Conservation (phyloP, 805 yeast genomes). For the Yarrowia sp. region DNA sequence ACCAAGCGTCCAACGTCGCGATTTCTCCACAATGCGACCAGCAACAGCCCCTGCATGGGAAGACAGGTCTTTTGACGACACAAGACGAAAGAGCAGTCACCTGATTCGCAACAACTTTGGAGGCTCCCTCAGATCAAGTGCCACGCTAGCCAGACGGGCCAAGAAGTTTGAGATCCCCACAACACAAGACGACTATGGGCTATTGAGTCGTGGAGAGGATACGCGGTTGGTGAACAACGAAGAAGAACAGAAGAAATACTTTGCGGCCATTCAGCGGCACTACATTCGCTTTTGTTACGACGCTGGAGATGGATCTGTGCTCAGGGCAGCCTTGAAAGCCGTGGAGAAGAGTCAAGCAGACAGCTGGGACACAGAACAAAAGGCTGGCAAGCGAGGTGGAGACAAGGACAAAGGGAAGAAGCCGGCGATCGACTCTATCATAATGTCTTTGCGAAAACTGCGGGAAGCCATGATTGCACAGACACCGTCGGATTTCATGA, state of each 20-base stretch:
- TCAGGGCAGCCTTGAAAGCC: not conserved
- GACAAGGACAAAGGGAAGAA: not conserved
- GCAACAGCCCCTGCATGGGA: slow-evolving; percentile 17
- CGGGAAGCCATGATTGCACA: slow-evolving; percentile 54
- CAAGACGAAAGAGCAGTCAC: not conserved
- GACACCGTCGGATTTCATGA: slow-evolving; percentile 43
- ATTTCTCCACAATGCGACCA: not conserved
- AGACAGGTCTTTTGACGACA: not conserved
- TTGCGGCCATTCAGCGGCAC: slow-evolving; percentile 6
- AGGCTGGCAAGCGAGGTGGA: not conserved
- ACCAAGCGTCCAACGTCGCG: not conserved
- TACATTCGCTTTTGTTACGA: slow-evolving; percentile 26
- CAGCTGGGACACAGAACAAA: slow-evolving; percentile 2
- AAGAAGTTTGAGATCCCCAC: slow-evolving; percentile 11
- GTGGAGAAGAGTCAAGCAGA: slow-evolving; percentile 2
- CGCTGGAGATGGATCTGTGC: not conserved
- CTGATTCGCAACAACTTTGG: not conserved
- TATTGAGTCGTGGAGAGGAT: slow-evolving; percentile 49
- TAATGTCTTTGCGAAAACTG: slow-evolving; percentile 41
- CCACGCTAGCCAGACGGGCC: slow-evolving; percentile 12
- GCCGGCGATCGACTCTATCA: slow-evolving; percentile 23
- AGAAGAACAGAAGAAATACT: slow-evolving; percentile 22
- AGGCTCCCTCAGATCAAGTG: not conserved
- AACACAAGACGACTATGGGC: slow-evolving; percentile 40
- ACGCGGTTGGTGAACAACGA: slow-evolving; percentile 28